phyloP scores from a whole-genome alignment of 257 asterid species.

The Lantana camara region DNA sequence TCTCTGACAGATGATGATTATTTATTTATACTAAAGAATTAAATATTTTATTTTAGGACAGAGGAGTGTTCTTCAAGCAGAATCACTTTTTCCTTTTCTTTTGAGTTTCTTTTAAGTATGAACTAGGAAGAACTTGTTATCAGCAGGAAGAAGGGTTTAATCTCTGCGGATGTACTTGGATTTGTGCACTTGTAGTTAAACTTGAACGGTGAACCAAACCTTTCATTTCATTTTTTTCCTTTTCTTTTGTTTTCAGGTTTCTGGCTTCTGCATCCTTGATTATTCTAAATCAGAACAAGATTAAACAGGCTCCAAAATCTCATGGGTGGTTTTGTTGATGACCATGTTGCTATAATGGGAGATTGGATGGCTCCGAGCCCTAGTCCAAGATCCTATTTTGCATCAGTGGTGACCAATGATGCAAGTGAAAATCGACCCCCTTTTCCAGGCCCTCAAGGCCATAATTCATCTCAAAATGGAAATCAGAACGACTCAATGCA shows the following conservation, averaged over 20 bases:
- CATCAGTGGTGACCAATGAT: conserved; percentile 47
- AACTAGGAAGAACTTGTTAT: not conserved
- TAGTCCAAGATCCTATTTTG: conserved; percentile 51
- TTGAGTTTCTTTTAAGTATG: not conserved
- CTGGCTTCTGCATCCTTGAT: not conserved
- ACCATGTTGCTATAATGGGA: conserved; percentile 62
- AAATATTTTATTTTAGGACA: no score
- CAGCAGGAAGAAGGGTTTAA: not conserved
- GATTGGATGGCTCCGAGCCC: conserved; percentile 80
- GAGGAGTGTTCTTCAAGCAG: not conserved
- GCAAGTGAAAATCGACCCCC: conserved; percentile 30
- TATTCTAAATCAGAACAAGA: conserved; percentile 19
- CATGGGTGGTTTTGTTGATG: conserved; percentile 75
- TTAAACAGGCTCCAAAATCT: conserved; percentile 3
- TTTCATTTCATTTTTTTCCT: not conserved
- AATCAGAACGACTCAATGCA: conserved; percentile 33
- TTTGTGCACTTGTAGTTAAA: no score
- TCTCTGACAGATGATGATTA: not conserved
- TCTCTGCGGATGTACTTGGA: not conserved
- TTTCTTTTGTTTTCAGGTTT: conserved; percentile 6
- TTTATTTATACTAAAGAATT: not conserved
- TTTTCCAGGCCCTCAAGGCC: conserved; percentile 32
- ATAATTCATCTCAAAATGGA: conserved; percentile 16
- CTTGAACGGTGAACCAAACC: not conserved
- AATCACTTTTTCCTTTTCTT: not conserved